Evolutionary conservation across 106 monocot genomes (phyloP).

Genomic region (Agapanthus africanus): DNA sequence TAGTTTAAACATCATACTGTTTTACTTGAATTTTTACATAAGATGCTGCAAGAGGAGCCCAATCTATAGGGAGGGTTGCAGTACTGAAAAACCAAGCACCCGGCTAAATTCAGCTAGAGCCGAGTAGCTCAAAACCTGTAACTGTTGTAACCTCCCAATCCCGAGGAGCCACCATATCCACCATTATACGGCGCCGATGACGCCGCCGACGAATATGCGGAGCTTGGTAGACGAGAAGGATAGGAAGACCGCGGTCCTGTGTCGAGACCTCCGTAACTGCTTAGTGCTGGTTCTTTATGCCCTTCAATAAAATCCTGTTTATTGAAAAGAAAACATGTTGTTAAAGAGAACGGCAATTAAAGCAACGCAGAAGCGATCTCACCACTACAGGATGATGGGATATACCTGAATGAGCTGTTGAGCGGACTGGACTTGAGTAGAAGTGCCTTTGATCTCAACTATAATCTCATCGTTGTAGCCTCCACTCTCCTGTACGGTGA

Average conservation of each 20-base stretch:
- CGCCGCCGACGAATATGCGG: constrained; percentile 32
- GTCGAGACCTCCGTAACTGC: constrained; percentile 35
- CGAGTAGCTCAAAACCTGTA: constrained; percentile 13
- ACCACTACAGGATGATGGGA: background rate
- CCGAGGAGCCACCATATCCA: constrained; percentile 34
- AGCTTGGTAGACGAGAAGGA: constrained; percentile 30
- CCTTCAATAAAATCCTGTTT: constrained; percentile 40
- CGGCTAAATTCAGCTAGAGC: background rate
- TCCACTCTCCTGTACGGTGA: constrained; percentile 48
- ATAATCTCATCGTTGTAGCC: constrained; percentile 41
- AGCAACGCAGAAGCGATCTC: background rate
- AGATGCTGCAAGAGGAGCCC: too few relatives aligned
- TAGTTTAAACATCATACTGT: too few relatives aligned
- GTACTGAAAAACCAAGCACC: too few relatives aligned
- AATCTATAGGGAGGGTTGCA: too few relatives aligned
- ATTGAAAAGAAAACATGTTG: background rate
- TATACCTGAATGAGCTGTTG: constrained; percentile 50
- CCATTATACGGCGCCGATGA: constrained; percentile 16
- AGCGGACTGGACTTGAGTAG: constrained; percentile 47
- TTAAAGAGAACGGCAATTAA: background rate
- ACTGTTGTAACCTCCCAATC: constrained; percentile 23
- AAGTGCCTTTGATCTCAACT: constrained; percentile 61
- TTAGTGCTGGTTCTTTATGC: constrained; percentile 26
- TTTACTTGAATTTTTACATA: too few relatives aligned
- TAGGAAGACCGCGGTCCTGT: constrained; percentile 36